Evolutionary conservation across 768 basidiomycete genomes (phyloP).

Genomic region (Rhizopogon vesiculosus): DNA sequence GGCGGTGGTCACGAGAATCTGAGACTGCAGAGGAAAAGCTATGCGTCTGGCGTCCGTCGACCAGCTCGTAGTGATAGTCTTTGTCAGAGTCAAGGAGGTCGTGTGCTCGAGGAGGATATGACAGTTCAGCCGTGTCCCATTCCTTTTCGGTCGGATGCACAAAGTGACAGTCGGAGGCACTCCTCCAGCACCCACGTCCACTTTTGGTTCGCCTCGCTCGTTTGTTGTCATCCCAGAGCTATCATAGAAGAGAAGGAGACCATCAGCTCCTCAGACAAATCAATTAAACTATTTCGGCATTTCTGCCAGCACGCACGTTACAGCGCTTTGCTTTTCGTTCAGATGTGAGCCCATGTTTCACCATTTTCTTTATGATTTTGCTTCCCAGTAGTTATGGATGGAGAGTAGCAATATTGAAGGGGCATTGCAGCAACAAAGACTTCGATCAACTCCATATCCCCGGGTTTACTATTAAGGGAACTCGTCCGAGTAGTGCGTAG

Average conservation of each 20-base stretch:
- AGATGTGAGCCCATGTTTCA: not conserved
- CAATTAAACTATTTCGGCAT: not conserved
- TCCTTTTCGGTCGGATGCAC: slow-evolving; percentile 27
- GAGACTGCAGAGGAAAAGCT: not conserved
- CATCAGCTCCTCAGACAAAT: not conserved
- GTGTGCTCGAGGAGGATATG: slow-evolving; percentile 18
- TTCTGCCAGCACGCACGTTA: slow-evolving; percentile 21
- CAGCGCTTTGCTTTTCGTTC: slow-evolving; percentile 20
- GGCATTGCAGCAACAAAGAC: not conserved
- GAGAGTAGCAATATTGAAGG: not conserved
- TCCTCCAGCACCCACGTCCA: slow-evolving; percentile 18
- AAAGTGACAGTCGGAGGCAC: slow-evolving; percentile 20
- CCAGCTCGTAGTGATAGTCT: slow-evolving; percentile 17
- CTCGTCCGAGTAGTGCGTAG: not conserved
- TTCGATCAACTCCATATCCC: not conserved
- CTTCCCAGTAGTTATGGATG: not conserved
- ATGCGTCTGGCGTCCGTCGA: slow-evolving; percentile 4
- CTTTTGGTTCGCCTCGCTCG: slow-evolving; percentile 15
- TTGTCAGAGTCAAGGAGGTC: slow-evolving; percentile 15
- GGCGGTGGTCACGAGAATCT: slow-evolving; percentile 8
- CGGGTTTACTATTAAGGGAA: not conserved
- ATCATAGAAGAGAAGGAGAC: not conserved
- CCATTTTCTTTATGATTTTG: not conserved
- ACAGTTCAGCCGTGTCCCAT: slow-evolving; percentile 26
- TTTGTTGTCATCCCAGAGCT: slow-evolving; percentile 27